A percentile compares a stretch with the other conserved stretches of the same genome.
These are phyloP conservation scores for Trichopus zeylanicus DNA, from an alignment of 116 monocot species.

Conservation along the genomic window DNA sequence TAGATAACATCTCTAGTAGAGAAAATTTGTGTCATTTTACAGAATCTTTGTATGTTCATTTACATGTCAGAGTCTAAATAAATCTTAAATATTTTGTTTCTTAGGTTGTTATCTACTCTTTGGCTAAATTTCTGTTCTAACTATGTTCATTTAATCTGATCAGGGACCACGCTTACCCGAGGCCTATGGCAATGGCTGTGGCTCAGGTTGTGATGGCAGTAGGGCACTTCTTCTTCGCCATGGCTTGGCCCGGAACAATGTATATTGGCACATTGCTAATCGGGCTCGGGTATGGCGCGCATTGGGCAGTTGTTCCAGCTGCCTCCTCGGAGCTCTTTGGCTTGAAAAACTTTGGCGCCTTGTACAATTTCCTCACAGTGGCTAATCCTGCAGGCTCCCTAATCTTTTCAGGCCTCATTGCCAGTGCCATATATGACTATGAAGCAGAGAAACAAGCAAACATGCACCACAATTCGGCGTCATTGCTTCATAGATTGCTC, in stretches of 20 bases:
- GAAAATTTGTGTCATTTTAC: too few relatives aligned
- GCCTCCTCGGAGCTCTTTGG: conserved; percentile 77
- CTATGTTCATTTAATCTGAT: conserved; percentile 16
- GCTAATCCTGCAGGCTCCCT: conserved; percentile 28
- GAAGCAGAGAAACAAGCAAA: conserved; percentile 26
- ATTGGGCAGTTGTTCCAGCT: conserved; percentile 89
- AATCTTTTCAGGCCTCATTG: conserved; percentile 21
- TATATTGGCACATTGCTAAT: conserved; percentile 67
- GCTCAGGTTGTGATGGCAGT: conserved; percentile 64
- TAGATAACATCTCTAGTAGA: too few relatives aligned
- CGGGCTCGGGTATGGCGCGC: conserved; percentile 83
- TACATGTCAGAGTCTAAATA: too few relatives aligned
- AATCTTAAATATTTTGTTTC: too few relatives aligned
- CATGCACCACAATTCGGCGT: neutral
- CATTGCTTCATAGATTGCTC: neutral
- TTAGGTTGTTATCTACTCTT: too few relatives aligned
- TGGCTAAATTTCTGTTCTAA: neutral
- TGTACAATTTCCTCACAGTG: conserved; percentile 28
- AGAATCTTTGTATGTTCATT: too few relatives aligned
- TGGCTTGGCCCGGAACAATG: conserved; percentile 84
- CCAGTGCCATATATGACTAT: conserved; percentile 30
- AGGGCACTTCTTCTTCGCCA: conserved; percentile 78
- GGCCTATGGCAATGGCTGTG: conserved; percentile 61
- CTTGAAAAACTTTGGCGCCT: conserved; percentile 27
- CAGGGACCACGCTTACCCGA: conserved; percentile 76